A percentile compares a stretch with the other conserved stretches of the same genome.
phyloP scores from a whole-genome alignment of 306 rosid species.

The Malus asiatica region DNA sequence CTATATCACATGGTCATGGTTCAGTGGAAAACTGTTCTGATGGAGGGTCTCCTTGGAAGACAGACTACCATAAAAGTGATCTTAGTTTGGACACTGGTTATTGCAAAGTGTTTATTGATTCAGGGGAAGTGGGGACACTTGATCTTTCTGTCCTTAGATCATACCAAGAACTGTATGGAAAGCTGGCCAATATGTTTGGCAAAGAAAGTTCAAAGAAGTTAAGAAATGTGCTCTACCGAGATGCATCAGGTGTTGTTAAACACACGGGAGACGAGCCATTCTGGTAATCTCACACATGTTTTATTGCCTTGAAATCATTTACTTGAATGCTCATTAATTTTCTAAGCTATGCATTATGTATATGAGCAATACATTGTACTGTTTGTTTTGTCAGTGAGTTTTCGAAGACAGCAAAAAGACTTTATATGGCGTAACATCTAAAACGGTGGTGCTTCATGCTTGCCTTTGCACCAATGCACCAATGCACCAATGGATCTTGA shows the following conservation, averaged over 20 bases:
- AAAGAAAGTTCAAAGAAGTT: constrained; percentile 21
- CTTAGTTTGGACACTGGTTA: constrained; percentile 36
- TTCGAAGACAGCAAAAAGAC: constrained; percentile 56
- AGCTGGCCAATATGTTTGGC: constrained; percentile 45
- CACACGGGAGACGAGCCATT: constrained; percentile 32
- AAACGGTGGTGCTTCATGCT: not conserved
- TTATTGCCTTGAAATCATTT: not conserved
- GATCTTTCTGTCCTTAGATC: constrained; percentile 31
- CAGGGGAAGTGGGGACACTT: constrained; percentile 26
- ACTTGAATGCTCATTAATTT: not conserved
- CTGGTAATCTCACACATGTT: constrained; percentile 21
- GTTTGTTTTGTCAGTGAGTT: constrained; percentile 38
- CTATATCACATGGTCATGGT: constrained; percentile 37
- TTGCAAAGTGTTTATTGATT: constrained; percentile 37
- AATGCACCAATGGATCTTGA: not conserved
- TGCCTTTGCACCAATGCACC: not conserved
- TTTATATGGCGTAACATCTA: not conserved
- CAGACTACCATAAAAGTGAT: constrained; percentile 42
- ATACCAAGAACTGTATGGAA: constrained; percentile 32
- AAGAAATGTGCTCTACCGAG: constrained; percentile 32
- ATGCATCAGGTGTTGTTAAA: constrained; percentile 28
- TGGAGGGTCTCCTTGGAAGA: constrained; percentile 68
- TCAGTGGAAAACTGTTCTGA: constrained; percentile 62
- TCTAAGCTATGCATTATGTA: not conserved
- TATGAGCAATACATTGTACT: not conserved